phyloP scores from a whole-genome alignment of 164 flowering plant species.

The Buxus sempervirens region DNA sequence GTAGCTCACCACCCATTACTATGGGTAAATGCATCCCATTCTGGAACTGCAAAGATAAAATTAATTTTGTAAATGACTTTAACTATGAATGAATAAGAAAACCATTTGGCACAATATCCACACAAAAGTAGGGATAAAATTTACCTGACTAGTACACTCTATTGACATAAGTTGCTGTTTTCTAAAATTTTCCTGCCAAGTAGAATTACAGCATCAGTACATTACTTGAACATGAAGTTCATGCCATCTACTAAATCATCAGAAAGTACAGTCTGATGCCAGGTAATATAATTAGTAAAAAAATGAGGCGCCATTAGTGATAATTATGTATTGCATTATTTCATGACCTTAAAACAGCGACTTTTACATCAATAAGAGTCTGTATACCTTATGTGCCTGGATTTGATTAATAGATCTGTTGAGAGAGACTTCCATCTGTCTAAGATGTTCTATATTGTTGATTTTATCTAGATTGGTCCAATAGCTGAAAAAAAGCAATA shows the following conservation, averaged over 20 bases:
- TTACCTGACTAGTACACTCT: constrained; percentile 53
- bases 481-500: constrained; percentile 32
- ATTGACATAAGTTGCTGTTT: constrained; percentile 42
- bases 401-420: constrained; percentile 39
- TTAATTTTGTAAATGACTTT: constrained; percentile 3
- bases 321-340: too few species aligned
- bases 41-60: constrained; percentile 39
- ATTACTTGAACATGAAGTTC: not conserved
- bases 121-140: not conserved
- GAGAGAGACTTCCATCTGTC: constrained; percentile 51
- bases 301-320: too few species aligned
- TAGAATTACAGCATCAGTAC: not conserved
- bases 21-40: constrained; percentile 58
- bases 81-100: not conserved
- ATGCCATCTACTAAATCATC: too few species aligned
- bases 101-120: not conserved
- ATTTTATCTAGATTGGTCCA: constrained; percentile 54
- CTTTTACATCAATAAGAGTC: not conserved
- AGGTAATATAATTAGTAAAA: too few species aligned
- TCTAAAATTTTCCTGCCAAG: constrained; percentile 39
- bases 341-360: too few species aligned
- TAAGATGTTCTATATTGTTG: constrained; percentile 43
- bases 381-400: constrained; percentile 41
- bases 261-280: too few species aligned
- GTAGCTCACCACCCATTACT: constrained; percentile 42